phyloP scores from a whole-genome alignment of 1,284 basidiomycete species.

The Irpex sp. region DNA sequence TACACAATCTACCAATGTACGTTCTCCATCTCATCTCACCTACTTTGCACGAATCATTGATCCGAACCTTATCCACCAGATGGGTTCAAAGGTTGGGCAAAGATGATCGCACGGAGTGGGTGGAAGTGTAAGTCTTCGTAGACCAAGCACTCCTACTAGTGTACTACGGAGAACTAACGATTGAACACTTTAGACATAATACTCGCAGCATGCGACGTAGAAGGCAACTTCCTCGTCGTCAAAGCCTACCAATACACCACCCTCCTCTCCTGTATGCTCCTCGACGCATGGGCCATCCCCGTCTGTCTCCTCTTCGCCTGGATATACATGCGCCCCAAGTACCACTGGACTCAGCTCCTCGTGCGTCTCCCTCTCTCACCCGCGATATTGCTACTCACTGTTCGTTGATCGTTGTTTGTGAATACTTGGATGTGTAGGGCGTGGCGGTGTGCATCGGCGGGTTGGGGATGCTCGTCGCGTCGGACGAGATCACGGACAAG shows the following conservation, averaged over 20 bases:
- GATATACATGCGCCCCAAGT: slow-evolving; percentile 76
- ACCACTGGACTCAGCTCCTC: slow-evolving; percentile 79
- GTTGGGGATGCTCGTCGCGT: slow-evolving; percentile 72
- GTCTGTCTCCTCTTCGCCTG: slow-evolving; percentile 80
- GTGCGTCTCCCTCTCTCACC: slow-evolving; percentile 46
- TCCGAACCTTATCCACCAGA: slow-evolving; percentile 39
- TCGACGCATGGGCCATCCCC: slow-evolving; percentile 88
- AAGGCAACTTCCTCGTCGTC: slow-evolving; percentile 82
- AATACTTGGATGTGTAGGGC: slow-evolving; percentile 41
- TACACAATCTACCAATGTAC: slow-evolving; percentile 81
- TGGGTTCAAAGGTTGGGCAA: slow-evolving; percentile 74
- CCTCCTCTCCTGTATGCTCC: slow-evolving; percentile 81
- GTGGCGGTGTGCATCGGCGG: slow-evolving; percentile 72
- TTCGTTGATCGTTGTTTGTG: background rate
- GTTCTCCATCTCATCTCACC: slow-evolving; percentile 3
- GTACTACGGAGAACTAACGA: too few species aligned
- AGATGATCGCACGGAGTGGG: slow-evolving; percentile 68
- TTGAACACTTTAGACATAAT: slow-evolving; percentile 52
- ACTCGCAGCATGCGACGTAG: slow-evolving; percentile 76
- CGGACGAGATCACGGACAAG: slow-evolving; percentile 69
- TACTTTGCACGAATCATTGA: too few species aligned
- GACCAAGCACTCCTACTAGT: too few species aligned
- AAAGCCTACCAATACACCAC: slow-evolving; percentile 87
- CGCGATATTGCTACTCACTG: too few species aligned
- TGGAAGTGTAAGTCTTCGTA: slow-evolving; percentile 83